Evolutionary conservation across 2,329 filamentous ascomycete species (phyloP).

Genomic region (Trichoderma cornu-damae): DNA sequence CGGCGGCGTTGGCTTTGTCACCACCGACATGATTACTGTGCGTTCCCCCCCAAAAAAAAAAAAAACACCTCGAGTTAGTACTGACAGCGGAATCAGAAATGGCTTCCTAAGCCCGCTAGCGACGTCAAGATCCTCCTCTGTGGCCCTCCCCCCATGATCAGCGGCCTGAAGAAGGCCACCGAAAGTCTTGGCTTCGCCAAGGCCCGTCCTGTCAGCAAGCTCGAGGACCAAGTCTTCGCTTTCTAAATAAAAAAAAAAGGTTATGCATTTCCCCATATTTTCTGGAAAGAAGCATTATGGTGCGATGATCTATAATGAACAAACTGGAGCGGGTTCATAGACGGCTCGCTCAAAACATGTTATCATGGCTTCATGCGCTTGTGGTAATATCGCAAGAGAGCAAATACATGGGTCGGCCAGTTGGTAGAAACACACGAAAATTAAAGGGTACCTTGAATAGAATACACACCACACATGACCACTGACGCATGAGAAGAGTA

Average conservation of each 20-base stretch:
- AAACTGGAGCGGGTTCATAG: neutral
- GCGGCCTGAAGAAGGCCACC: constrained; percentile 92
- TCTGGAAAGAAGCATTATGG: neutral
- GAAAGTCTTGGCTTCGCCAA: constrained; percentile 87
- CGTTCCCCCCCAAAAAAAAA: constrained; percentile 27
- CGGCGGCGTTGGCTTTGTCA: constrained; percentile 92
- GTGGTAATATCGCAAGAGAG: neutral
- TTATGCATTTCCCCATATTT: neutral
- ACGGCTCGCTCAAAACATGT: neutral
- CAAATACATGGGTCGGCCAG: neutral
- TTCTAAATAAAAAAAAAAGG: constrained; percentile 48
- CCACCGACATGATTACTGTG: constrained; percentile 89
- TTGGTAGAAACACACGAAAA: neutral
- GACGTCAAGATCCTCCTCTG: constrained; percentile 95
- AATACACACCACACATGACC: constrained; percentile 4
- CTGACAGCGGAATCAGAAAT: constrained; percentile 50
- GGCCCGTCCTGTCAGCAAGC: constrained; percentile 91
- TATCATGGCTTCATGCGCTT: neutral
- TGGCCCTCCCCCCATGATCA: constrained; percentile 94
- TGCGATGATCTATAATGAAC: neutral
- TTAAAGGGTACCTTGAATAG: constrained; percentile 4
- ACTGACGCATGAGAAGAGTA: neutral
- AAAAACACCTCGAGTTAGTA: neutral
- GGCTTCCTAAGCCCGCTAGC: constrained; percentile 71
- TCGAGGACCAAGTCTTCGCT: constrained; percentile 95